Conservation (phyloP, 108 stramenopile species). For the Cyclotella sp. region DNA sequence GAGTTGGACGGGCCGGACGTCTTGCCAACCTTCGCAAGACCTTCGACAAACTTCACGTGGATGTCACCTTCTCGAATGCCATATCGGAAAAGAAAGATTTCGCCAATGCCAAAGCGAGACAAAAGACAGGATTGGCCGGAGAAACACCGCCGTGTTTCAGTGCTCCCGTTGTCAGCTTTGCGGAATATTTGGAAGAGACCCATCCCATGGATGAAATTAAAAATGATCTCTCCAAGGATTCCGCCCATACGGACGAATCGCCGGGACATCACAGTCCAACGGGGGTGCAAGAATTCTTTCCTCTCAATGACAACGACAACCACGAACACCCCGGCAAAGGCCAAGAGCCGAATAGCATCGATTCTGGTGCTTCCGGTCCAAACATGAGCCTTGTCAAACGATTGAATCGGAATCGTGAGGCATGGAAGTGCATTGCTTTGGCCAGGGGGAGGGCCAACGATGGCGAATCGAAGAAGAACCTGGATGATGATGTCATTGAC, state of each 20-base stretch:
- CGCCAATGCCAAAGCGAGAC: neutral
- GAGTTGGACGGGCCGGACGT: neutral
- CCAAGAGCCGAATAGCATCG: neutral
- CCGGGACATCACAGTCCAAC: neutral
- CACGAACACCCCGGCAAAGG: neutral
- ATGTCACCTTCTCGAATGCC: neutral
- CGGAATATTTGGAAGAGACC: neutral
- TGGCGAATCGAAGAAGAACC: neutral
- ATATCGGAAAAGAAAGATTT: neutral
- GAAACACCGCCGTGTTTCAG: neutral
- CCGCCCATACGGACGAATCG: neutral
- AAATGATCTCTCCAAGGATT: neutral
- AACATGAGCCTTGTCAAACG: neutral
- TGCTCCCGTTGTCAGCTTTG: neutral
- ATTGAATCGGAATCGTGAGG: neutral
- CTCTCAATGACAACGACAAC: neutral
- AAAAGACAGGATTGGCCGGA: neutral
- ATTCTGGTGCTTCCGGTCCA: neutral
- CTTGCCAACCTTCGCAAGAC: neutral
- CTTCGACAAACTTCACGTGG: neutral
- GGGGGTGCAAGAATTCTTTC: neutral
- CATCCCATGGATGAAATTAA: neutral
- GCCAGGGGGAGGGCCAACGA: neutral
- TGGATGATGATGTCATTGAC: neutral
- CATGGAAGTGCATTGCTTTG: constrained; percentile 1